phyloP scores from a whole-genome alignment of 1,284 basidiomycete species.

The Puccinia polysora region DNA sequence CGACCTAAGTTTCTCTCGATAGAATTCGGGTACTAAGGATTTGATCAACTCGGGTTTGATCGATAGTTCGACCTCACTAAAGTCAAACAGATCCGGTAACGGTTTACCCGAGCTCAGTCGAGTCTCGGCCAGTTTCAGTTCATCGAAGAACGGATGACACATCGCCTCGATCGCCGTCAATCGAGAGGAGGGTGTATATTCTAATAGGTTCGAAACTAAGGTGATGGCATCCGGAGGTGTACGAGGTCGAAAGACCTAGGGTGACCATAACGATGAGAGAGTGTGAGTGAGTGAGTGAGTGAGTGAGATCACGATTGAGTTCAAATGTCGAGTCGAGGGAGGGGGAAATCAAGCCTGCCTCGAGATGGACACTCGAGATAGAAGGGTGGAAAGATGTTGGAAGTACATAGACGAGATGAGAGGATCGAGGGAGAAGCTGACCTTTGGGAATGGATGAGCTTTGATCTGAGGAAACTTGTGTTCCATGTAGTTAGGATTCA shows the following conservation, averaged over 20 bases:
- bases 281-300: not conserved
- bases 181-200: constrained; percentile 92
- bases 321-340: not conserved
- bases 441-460: constrained; percentile 90
- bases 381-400: not conserved
- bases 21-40: constrained; percentile 81
- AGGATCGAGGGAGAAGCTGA: constrained; percentile 50
- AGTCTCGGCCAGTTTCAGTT: constrained; percentile 79
- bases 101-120: constrained; percentile 96
- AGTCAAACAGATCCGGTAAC: constrained; percentile 90
- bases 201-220: constrained; percentile 85
- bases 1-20: constrained; percentile 73
- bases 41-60: constrained; percentile 89
- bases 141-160: constrained; percentile 91
- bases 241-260: constrained; percentile 92
- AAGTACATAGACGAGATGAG: not conserved
- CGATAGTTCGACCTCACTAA: constrained; percentile 83
- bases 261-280: constrained; percentile 49
- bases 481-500: constrained; percentile 99
- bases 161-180: constrained; percentile 81
- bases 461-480: constrained; percentile 99
- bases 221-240: constrained; percentile 95
- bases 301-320: not conserved
- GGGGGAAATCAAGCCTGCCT: not conserved
- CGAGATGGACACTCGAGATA: no score